A percentile compares a stretch with the other conserved stretches of the same genome.
These are phyloP conservation scores for Botryococcus braunii DNA, from an alignment of 163 green algal species.

Conservation along the genomic window DNA sequence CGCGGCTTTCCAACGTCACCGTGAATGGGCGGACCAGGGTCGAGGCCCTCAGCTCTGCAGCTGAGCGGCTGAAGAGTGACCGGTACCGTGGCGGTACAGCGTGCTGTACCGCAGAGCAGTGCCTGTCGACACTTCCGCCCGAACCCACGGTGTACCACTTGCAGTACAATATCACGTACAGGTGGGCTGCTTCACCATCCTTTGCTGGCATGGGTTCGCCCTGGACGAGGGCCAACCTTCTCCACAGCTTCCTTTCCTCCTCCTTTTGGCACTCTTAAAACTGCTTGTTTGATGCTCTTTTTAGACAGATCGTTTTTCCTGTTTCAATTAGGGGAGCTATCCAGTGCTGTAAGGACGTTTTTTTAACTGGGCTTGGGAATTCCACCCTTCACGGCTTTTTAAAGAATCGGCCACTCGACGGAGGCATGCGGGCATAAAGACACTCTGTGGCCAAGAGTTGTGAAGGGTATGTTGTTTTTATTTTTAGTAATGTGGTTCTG, in stretches of 20 bases:
- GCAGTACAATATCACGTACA: slow-evolving; percentile 8
- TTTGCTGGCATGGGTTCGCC: no score
- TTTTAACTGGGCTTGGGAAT: background rate
- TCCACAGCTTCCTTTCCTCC: background rate
- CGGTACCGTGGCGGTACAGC: background rate
- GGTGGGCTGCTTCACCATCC: no score
- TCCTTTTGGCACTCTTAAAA: background rate
- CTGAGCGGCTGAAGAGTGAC: no score
- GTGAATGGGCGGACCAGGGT: no score
- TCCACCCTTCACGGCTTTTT: background rate
- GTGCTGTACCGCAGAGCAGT: slow-evolving; percentile 3
- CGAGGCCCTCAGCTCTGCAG: no score
- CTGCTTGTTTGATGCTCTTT: background rate
- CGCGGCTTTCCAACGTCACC: no score
- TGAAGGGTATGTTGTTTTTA: no score
- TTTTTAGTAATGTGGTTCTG: no score
- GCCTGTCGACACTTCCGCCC: background rate
- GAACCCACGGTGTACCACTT: background rate
- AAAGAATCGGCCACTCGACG: no score
- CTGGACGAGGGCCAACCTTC: no score
- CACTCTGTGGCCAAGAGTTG: no score
- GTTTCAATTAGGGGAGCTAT: background rate
- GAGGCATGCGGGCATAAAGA: no score
- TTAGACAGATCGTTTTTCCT: background rate
- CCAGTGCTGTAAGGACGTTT: background rate